Evolutionary conservation across 208 protist genomes (phyloP), one percentile per base, ranked within the genome.

Genomic region (Wallacemonas rigidus): DNA sequence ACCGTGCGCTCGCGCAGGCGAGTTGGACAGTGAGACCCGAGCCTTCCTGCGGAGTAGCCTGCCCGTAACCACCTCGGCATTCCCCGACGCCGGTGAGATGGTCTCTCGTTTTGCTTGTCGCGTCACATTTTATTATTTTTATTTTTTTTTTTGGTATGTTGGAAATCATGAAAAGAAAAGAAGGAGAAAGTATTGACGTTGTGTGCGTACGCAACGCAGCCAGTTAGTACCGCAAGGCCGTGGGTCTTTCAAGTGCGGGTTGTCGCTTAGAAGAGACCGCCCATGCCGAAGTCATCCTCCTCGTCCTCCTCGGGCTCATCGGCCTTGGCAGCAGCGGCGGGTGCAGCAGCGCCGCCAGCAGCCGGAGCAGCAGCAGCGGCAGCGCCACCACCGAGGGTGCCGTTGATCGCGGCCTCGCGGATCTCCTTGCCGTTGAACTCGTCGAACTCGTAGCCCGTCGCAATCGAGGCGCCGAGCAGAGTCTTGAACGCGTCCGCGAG

Each of bases 401-500:
- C 93, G 82, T 91, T 87, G 72, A 89, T 72, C 47, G 97, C 93
- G 70, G 94, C 77, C 75, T 97, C 89, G 76, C 97, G 92, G 74
- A 98, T 84, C 76, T 95, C 84, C 75, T 85, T 91, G 67, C 82
- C 82, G 77, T 92, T 81, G 71, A 80, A 86, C 74, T 90, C 84
- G 55, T 91, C 82, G 87, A 97, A 97, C 54, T 96, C 96, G 93
- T 97, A 97, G 26, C 92, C 91, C 35, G 98, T 98, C 50, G 76
- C 98, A 69, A 99, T 67, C 44, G 96, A 94, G 44, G 99, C 83
- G 44, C 97, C 91, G n/a, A 99, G 76, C 41, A 99, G 68, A 72
- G 98, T 98, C 90, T 99, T 99, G 97, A 99, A 99, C 67, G 86
- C 98, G 83, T 98, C 95, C 77, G 97, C 75, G 55, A 99, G 63